These are phyloP conservation scores for Kurtzmaniella fragi DNA, from an alignment of 805 yeast genomes.

Conservation along the genomic window DNA sequence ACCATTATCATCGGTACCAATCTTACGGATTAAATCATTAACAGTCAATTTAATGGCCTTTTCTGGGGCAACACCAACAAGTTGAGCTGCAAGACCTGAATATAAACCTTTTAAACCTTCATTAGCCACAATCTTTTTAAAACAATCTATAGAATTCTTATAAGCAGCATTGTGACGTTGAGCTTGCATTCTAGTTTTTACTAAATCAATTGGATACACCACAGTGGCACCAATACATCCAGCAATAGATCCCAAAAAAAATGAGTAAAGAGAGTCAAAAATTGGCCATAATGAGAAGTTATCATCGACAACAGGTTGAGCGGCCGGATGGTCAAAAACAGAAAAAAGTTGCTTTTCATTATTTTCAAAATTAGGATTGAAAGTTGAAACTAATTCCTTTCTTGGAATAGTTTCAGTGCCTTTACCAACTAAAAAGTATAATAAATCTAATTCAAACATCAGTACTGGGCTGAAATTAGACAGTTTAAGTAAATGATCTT, in stretches of 20 bases:
- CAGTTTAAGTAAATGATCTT: constrained; percentile 39
- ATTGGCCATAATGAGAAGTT: constrained; percentile 43
- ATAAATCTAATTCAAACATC: constrained; percentile 34
- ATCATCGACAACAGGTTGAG: constrained; percentile 32
- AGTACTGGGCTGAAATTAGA: constrained; percentile 40
- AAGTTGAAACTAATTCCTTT: constrained; percentile 37
- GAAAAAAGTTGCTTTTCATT: constrained; percentile 29
- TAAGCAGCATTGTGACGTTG: constrained; percentile 72
- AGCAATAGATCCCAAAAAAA: constrained; percentile 87
- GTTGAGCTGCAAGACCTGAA: constrained; percentile 90
- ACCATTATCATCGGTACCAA: constrained; percentile 48
- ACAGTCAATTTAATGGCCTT: constrained; percentile 95
- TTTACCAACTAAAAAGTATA: constrained; percentile 34
- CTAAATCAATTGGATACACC: constrained; percentile 94
- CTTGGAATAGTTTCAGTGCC: constrained; percentile 27
- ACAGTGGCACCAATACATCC: constrained; percentile 98
- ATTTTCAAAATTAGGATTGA: constrained; percentile 53
- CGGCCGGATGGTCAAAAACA: constrained; percentile 39
- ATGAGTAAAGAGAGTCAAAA: constrained; percentile 77
- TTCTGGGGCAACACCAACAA: constrained; percentile 97
- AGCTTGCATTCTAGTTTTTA: constrained; percentile 96
- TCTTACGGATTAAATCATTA: constrained; percentile 78
- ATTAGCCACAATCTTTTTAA: constrained; percentile 62
- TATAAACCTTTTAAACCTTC: constrained; percentile 87
- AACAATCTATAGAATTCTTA: constrained; percentile 81